A percentile compares a stretch with the other conserved stretches of the same genome.
phyloP scores from a whole-genome alignment of 2,329 filamentous ascomycete genomes.

The Saccharata proteae region DNA sequence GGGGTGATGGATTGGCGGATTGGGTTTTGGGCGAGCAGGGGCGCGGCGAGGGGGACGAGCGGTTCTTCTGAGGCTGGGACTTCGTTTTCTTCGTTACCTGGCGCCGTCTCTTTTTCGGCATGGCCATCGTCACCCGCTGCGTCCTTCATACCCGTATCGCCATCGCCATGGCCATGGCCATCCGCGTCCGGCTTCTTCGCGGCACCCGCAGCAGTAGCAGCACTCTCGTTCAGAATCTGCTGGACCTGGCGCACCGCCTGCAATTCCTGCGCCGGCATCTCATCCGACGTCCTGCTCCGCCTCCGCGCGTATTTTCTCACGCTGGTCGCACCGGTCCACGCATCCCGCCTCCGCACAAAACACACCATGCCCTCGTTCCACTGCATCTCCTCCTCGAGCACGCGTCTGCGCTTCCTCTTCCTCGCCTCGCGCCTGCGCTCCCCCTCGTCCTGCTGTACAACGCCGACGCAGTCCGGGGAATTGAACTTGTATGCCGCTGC shows the following conservation, averaged over 20 bases:
- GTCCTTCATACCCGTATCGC: too few relatives aligned
- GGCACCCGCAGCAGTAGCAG: neutral
- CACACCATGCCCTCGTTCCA: slow-evolving; percentile 79
- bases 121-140: slow-evolving; percentile 14
- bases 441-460: slow-evolving; percentile 20
- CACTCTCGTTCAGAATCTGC: slow-evolving; percentile 2
- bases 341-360: slow-evolving; percentile 65
- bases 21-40: slow-evolving; percentile 60
- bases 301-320: slow-evolving; percentile 29
- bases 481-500: slow-evolving; percentile 30
- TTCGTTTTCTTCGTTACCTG: neutral
- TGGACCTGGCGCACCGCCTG: slow-evolving; percentile 1
- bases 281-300: slow-evolving; percentile 36
- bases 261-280: slow-evolving; percentile 1
- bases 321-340: slow-evolving; percentile 63
- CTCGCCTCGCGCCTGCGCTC: slow-evolving; percentile 11
- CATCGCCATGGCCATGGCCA: too few relatives aligned
- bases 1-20: slow-evolving; percentile 68
- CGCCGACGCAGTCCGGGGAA: slow-evolving; percentile 31
- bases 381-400: slow-evolving; percentile 30
- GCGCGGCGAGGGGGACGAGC: slow-evolving; percentile 59
- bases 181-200: neutral
- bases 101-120: neutral
- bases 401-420: slow-evolving; percentile 25
- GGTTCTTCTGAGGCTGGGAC: slow-evolving; percentile 8